Percentiles rank a stretch among this genome's conserved stretches.
These are phyloP conservation scores for Trichoderma breve DNA, from an alignment of 2,329 filamentous ascomycete genomes.

Conservation along the genomic window DNA sequence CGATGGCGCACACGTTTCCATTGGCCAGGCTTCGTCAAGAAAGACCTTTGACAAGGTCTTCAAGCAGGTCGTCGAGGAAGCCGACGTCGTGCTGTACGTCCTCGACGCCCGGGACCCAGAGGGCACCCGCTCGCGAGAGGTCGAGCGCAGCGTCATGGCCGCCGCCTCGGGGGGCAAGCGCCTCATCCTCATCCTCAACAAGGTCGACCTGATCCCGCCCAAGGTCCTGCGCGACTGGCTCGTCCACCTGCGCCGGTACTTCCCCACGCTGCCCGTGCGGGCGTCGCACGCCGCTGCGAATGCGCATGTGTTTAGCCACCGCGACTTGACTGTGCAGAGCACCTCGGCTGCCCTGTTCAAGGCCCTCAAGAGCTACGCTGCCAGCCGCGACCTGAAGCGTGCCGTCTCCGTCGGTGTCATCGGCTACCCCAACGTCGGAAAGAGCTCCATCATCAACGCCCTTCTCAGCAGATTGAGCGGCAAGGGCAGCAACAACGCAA, in stretches of 20 bases:
- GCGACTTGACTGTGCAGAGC: constrained; percentile 79
- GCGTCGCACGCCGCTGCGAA: constrained; percentile 80
- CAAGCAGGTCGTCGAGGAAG: constrained; percentile 85
- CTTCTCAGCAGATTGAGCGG: constrained; percentile 74
- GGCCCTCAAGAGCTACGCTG: constrained; percentile 84
- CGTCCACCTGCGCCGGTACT: constrained; percentile 77
- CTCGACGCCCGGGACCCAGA: constrained; percentile 90
- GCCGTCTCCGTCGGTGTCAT: constrained; percentile 90
- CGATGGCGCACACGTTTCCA: constrained; percentile 54
- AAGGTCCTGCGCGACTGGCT: constrained; percentile 83
- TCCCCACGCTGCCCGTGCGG: constrained; percentile 86
- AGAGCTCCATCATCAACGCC: constrained; percentile 94
- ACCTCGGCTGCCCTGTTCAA: constrained; percentile 84
- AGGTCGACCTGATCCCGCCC: constrained; percentile 86
- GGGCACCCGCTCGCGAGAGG: constrained; percentile 83
- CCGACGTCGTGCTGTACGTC: constrained; percentile 90
- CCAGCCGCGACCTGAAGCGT: constrained; percentile 79
- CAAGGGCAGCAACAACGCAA: constrained; percentile 54
- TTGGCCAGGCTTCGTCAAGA: constrained; percentile 63
- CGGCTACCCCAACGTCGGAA: constrained; percentile 93
- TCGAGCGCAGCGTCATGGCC: constrained; percentile 90
- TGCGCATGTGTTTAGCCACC: constrained; percentile 89
- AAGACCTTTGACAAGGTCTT: constrained; percentile 94
- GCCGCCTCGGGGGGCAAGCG: constrained; percentile 79
- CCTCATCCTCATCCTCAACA: constrained; percentile 89